Percentiles rank a stretch among this genome's conserved stretches.
These are phyloP conservation scores for Pilatotrama ljubarskyi DNA, from an alignment of 768 basidiomycete species.

Conservation along the genomic window DNA sequence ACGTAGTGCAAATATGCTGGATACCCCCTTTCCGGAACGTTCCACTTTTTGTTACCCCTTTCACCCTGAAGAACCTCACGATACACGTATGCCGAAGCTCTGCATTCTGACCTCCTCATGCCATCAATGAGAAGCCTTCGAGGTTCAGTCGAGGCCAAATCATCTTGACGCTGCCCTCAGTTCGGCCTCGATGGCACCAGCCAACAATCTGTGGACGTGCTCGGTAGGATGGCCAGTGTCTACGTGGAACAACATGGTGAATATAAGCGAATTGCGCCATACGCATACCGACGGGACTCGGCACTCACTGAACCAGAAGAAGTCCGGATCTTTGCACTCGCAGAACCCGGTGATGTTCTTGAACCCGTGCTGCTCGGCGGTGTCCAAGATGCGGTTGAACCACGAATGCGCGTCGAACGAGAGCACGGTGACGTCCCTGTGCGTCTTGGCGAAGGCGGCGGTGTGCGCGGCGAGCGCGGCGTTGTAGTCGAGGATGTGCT, in stretches of 20 bases:
- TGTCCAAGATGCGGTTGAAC: slow-evolving; percentile 49
- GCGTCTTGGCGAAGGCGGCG: slow-evolving; percentile 36
- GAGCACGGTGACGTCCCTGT: slow-evolving; percentile 43
- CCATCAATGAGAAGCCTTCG: background rate
- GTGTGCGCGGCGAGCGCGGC: slow-evolving; percentile 39
- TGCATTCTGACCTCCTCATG: background rate
- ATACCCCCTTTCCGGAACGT: background rate
- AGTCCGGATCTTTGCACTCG: slow-evolving; percentile 47
- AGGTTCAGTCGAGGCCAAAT: background rate
- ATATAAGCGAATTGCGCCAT: no score
- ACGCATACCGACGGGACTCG: no score
- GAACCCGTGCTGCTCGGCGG: slow-evolving; percentile 44
- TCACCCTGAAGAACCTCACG: background rate
- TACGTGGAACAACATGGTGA: slow-evolving; percentile 16
- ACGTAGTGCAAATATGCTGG: slow-evolving; percentile 9
- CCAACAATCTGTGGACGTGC: slow-evolving; percentile 46
- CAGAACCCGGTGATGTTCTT: slow-evolving; percentile 54
- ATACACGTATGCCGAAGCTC: background rate
- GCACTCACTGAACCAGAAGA: slow-evolving; percentile 55
- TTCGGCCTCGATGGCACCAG: slow-evolving; percentile 41
- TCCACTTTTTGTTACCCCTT: background rate
- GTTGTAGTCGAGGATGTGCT: slow-evolving; percentile 46
- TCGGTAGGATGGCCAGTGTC: slow-evolving; percentile 55
- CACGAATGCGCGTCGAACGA: slow-evolving; percentile 52
- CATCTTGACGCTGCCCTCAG: slow-evolving; percentile 27